Conservation (phyloP, 1,284 basidiomycete genomes). For the Boletus semigastroideus region DNA sequence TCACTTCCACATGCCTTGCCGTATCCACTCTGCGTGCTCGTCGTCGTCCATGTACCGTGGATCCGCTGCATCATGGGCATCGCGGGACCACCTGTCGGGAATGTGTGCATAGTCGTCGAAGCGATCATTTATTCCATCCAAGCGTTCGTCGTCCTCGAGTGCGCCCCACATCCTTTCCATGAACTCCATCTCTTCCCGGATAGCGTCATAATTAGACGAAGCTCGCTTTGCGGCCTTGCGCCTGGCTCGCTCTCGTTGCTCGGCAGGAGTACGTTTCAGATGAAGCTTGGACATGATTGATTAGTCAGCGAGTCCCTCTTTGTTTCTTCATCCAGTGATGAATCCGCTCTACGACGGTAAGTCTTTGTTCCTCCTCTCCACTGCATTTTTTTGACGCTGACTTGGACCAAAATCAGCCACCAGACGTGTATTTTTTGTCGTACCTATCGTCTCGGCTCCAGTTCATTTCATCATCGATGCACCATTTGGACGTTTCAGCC, state of each 20-base stretch:
- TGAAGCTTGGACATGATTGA: not conserved
- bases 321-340: slow-evolving; percentile 12
- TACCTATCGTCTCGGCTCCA: slow-evolving; percentile 22
- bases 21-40: slow-evolving; percentile 78
- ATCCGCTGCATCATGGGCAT: slow-evolving; percentile 45
- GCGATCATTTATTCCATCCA: slow-evolving; percentile 59
- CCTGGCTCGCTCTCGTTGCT: slow-evolving; percentile 54
- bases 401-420: slow-evolving; percentile 21
- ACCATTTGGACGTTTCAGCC: slow-evolving; percentile 77
- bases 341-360: slow-evolving; percentile 29
- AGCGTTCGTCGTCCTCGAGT: slow-evolving; percentile 64
- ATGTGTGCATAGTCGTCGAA: slow-evolving; percentile 69
- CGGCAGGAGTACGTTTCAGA: slow-evolving; percentile 69
- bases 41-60: slow-evolving; percentile 77
- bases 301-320: slow-evolving; percentile 6
- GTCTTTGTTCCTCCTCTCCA: not conserved
- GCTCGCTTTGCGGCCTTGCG: slow-evolving; percentile 33
- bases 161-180: slow-evolving; percentile 69
- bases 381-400: not conserved
- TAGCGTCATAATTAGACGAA: slow-evolving; percentile 44
- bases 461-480: slow-evolving; percentile 53
- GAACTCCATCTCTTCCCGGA: slow-evolving; percentile 62
- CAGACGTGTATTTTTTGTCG: slow-evolving; percentile 31
- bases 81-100: slow-evolving; percentile 54
- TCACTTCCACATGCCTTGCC: slow-evolving; percentile 77